Conservation (phyloP, 352 stramenopile species). For the Phytophthora citricola region DNA sequence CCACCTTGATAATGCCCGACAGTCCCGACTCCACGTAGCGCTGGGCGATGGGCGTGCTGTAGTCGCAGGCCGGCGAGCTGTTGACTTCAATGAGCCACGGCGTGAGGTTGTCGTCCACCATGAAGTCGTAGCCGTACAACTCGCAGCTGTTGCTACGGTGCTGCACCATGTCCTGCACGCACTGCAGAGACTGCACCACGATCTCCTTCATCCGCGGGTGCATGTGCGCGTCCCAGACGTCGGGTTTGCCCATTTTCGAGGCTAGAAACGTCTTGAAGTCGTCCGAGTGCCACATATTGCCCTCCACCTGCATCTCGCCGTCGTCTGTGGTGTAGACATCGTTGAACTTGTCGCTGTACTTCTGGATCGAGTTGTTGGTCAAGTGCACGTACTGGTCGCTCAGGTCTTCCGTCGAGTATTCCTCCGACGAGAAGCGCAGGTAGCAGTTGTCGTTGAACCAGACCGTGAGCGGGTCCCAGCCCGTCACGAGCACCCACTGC, state of each 20-base stretch:
- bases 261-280: slow-evolving; percentile 68
- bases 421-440: slow-evolving; percentile 89
- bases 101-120: slow-evolving; percentile 87
- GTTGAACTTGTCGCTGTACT: slow-evolving; percentile 92
- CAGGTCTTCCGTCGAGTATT: slow-evolving; percentile 81
- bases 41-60: slow-evolving; percentile 92
- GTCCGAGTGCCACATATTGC: slow-evolving; percentile 85
- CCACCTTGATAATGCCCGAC: slow-evolving; percentile 88
- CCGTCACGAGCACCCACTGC: slow-evolving; percentile 93
- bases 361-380: slow-evolving; percentile 95
- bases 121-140: slow-evolving; percentile 95
- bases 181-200: slow-evolving; percentile 83
- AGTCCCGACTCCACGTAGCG: slow-evolving; percentile 88
- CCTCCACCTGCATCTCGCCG: slow-evolving; percentile 61
- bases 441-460: slow-evolving; percentile 95
- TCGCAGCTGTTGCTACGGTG: slow-evolving; percentile 92
- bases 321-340: slow-evolving; percentile 75
- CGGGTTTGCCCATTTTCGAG: slow-evolving; percentile 32
- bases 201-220: slow-evolving; percentile 90
- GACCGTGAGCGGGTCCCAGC: slow-evolving; percentile 94
- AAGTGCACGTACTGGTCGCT: slow-evolving; percentile 92
- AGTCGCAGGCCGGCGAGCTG: slow-evolving; percentile 93
- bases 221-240: slow-evolving; percentile 58
- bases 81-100: slow-evolving; percentile 95
- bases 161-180: slow-evolving; percentile 88